Base-by-base conservation (phyloP, 2,329 filamentous ascomycete genomes). In the Hymenoscyphus fructigenus region DNA sequence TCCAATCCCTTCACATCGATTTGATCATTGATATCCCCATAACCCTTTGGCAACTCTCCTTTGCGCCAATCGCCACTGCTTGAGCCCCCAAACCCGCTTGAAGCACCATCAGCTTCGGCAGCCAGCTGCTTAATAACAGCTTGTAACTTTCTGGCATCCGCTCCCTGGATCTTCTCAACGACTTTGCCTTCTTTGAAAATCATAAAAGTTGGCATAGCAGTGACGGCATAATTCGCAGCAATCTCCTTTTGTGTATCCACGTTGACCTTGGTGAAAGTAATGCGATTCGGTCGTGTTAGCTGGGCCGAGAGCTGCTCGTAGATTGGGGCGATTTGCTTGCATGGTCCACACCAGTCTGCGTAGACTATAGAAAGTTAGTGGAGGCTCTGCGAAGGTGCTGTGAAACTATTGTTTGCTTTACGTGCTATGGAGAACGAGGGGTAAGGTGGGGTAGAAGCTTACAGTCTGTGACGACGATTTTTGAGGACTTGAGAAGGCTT, bases 401-500 rank as follows among this genome's bases (percentile, higher is more conserved):
- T 26, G 50, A 61, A 62, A 63, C 60, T 66, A 60, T 57, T n/a
- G 57, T 41, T n/a, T 57, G 47, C 15, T 32, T 41, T 38, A 56
- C 56, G 38, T 38, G 20, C 36, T 58, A 47, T 23, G 41, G 56
- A 56, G 23, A 15, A 44, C 41, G 67, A 60, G 71, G 71, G 67
- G 72, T 74, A 72, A 71, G 44, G 73, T 67, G 75, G 72, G 74
- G 65, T 28, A 44, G 9, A 63, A 66, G 83, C 91, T 85, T 82
- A 96, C 93, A 97, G 80, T 97, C 91, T 74, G 90, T 88, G 62
- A 98, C 89, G 53, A 98, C 91, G 66, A 97, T 86, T 70, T 85
- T 87, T 38, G 91, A 93, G 63, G 84, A 87, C 67, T 85, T 84
- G 67, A 97, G 83, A 66, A 95, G 79, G 36, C 80, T 79, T 72